Percentiles rank a stretch among this genome's conserved stretches.
Conservation (phyloP, 2,329 filamentous ascomycete species). For the Leptographium procerum region DNA sequence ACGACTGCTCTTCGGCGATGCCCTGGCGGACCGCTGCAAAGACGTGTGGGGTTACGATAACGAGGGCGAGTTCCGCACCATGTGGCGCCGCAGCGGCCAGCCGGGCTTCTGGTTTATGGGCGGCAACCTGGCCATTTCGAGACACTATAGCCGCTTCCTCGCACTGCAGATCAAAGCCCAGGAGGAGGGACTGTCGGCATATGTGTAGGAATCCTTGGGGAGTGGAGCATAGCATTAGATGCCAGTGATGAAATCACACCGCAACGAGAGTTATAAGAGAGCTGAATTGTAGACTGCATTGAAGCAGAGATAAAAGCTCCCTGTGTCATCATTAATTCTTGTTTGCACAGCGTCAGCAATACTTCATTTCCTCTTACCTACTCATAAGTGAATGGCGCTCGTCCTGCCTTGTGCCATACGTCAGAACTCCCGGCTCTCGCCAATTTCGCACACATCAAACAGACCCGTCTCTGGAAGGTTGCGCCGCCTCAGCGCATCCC, state of each 20-base stretch:
- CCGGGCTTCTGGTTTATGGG: constrained; percentile 56
- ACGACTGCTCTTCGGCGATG: constrained; percentile 48
- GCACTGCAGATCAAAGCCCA: constrained; percentile 40
- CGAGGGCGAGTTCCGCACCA: constrained; percentile 42
- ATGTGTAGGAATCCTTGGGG: not conserved
- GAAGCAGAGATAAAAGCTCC: not conserved
- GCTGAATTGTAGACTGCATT: too few relatives aligned
- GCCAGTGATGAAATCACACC: not conserved
- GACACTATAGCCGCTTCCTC: constrained; percentile 44
- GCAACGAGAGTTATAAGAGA: too few relatives aligned
- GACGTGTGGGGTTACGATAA: constrained; percentile 52
- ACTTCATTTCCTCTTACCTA: too few relatives aligned
- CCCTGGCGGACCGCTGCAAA: constrained; percentile 42
- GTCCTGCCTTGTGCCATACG: not conserved
- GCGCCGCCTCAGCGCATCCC: constrained; percentile 56
- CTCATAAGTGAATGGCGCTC: not conserved
- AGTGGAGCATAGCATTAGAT: not conserved
- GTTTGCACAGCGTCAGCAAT: not conserved
- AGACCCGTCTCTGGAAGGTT: constrained; percentile 58
- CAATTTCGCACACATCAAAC: constrained; percentile 77
- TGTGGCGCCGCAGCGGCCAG: constrained; percentile 50
- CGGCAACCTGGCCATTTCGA: constrained; percentile 50
- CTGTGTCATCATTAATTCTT: not conserved
- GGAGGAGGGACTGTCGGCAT: constrained; percentile 7
- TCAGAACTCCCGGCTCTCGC: constrained; percentile 64